Evolutionary conservation across 2,329 filamentous ascomycete species (phyloP), one percentile per base, ranked within the genome.

Genomic region (Macrophomina phaseolina): DNA sequence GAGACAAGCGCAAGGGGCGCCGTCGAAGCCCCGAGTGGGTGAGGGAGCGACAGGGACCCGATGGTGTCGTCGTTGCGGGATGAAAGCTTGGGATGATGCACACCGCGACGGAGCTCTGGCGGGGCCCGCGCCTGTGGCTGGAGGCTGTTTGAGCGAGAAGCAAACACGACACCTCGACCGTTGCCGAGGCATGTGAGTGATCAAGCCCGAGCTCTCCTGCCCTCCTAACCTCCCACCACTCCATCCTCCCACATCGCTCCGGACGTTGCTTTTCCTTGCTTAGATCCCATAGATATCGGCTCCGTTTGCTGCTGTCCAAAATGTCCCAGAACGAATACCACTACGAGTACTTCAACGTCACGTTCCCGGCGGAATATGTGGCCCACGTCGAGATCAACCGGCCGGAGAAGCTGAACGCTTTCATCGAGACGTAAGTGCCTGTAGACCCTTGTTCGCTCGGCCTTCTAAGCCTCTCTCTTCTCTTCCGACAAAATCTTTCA

Each of bases 301-400:
- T 46, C 32, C 52, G 12, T 53, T 48, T 36, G 23, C 12, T 23
- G 28, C 18, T 34, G 32, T 4, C 8, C 40, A 65, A 49, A 2
- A 49, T 38, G 51, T 61, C 53, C 12, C 30, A 74, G 42, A 70
- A 74, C 40, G 68, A 73, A 30, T 82, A 80, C 70, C 74, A 77
- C 9, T 90, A 87, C 80, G 82, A 89, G 71, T 84, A 91, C 83
- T 93, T 93, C 85, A 87, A 89, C 70, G 84, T 96, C 71, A 88
- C 86, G n/a, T 89, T 88, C 49, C 92, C 93, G 0, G 74, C 81
- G 45, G 85, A 90, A 74, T 89, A 89, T 81, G 90, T 97, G 58
- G 91, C 90, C n/a, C 92, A 97, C 77, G 91, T 98, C 67, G 90
- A 97, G 80, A 97, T 97, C 81, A 94, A 96, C 82, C 87, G 94